Percentiles rank a stretch among this genome's conserved stretches.
Evolutionary conservation across 2,329 filamentous ascomycete species (phyloP).

Genomic region (Byssochlamys sp.): DNA sequence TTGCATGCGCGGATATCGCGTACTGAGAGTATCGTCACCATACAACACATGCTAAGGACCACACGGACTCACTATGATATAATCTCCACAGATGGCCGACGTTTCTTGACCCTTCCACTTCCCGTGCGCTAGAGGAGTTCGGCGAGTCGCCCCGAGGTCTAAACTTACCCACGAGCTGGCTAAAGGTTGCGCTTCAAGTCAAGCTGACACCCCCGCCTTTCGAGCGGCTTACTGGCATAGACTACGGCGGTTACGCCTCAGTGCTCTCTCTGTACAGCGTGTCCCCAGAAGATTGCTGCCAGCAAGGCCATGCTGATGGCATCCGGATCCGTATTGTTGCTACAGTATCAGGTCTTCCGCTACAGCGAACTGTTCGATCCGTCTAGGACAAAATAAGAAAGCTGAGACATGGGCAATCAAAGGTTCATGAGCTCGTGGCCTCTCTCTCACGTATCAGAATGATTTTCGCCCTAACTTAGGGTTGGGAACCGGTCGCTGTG

Average conservation of each 20-base stretch:
- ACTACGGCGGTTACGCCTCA: not conserved
- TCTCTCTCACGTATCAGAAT: not conserved
- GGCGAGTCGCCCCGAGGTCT: not conserved
- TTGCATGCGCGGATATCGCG: not conserved
- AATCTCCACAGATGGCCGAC: not conserved
- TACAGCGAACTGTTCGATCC: not conserved
- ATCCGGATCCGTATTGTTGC: not conserved
- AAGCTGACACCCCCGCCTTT: not conserved
- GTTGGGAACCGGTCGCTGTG: not conserved
- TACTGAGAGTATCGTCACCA: not conserved
- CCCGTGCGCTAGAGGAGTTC: not conserved
- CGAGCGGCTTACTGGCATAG: not conserved
- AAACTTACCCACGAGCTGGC: not conserved
- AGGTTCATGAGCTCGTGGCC: not conserved
- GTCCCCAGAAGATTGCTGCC: not conserved
- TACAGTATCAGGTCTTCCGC: not conserved
- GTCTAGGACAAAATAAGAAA: not conserved
- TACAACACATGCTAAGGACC: not conserved
- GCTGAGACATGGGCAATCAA: not conserved
- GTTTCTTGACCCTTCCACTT: not conserved
- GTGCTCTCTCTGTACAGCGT: not conserved
- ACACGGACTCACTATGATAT: not conserved
- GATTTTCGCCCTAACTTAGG: not conserved
- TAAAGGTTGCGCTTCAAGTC: not conserved
- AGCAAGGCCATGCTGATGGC: not conserved